Evolutionary conservation across 2,329 filamentous ascomycete species (phyloP), one percentile per base, ranked within the genome.

Genomic region (Huntiella moniliformis): DNA sequence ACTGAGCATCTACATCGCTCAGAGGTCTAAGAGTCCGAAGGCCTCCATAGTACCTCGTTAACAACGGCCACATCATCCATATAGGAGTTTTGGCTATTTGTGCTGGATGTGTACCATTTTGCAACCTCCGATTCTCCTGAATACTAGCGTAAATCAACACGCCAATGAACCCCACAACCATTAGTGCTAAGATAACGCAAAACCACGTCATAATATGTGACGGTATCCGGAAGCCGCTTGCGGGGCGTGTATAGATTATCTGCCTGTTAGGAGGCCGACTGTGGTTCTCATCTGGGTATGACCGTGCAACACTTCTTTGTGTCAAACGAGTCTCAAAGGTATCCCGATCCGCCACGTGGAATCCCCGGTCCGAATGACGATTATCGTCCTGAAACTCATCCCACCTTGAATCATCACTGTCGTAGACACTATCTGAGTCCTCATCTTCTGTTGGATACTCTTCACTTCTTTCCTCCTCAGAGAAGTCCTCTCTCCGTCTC

Each of bases 1-100:
- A 96, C 56, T 96, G 83, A 0, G 87, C 79, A 7, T 70, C 65
- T 53, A 87, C 88, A 41, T 82, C 66, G 11, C 68, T 60, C 18
- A 76, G 63, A 0, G 74, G 62, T 0, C 82, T 73, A 51, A 98
- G 57, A 0, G 73, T 80, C 52, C 79, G 71, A 49, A 98, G 70
- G 1, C 91, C 91, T 11, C 86, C 88, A 58, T 95, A 91, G 58
- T 95, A 98, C 51, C 87, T 73, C 50, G 79, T 79, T 51, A 98
- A 61, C 56, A 94, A 92, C 0, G 77, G 75, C 57, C 93, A 96
- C 7, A 71, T 73, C 58, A 93, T 83, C 86, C 87, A 96, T 4
- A 77, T 74, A 0, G 73, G 61, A 0, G 74, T 68, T 10, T 70
- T 54, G 5, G 55, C 58, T 10, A 58, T 55, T 4, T 62, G 58